Conservation (phyloP, 1,284 basidiomycete genomes). For the Erythrobasidium hasegawianum region DNA sequence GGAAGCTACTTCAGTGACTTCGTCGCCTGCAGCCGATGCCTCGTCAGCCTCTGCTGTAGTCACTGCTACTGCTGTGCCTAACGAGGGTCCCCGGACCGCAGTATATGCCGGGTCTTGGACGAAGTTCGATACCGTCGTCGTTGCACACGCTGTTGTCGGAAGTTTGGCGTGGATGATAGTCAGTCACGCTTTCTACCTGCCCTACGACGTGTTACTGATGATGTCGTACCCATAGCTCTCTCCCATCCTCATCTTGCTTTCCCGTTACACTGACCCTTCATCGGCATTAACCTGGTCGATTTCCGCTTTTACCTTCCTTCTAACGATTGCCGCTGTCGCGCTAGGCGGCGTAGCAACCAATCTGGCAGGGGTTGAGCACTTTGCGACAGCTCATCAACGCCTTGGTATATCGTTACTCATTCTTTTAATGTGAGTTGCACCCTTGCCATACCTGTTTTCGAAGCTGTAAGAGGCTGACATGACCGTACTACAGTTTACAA, state of each 20-base stretch:
- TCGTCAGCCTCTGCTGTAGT: no score
- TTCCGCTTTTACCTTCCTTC: background rate
- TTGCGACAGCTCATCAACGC: conserved; percentile 17
- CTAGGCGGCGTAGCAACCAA: conserved; percentile 22
- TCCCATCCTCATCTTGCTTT: conserved; percentile 25
- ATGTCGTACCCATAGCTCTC: conserved; percentile 9
- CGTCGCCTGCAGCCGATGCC: no score
- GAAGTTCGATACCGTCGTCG: conserved; percentile 24
- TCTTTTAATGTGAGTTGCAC: conserved; percentile 13
- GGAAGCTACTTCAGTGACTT: no score
- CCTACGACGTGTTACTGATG: no score
- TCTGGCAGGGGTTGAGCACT: conserved; percentile 10
- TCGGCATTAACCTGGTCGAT: no score
- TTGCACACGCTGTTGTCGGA: conserved; percentile 32
- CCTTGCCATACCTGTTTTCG: no score
- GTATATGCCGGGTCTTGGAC: conserved; percentile 5
- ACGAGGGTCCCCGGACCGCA: background rate
- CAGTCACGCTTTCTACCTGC: background rate
- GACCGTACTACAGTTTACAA: no score
- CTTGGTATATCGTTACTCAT: conserved; percentile 31
- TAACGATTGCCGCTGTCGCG: conserved; percentile 27
- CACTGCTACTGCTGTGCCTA: background rate
- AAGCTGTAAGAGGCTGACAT: no score
- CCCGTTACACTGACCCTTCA: background rate
- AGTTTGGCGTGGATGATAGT: conserved; percentile 33